Conservation (phyloP, 2,329 filamentous ascomycete genomes). For the Plectosphaerella plurivora region DNA sequence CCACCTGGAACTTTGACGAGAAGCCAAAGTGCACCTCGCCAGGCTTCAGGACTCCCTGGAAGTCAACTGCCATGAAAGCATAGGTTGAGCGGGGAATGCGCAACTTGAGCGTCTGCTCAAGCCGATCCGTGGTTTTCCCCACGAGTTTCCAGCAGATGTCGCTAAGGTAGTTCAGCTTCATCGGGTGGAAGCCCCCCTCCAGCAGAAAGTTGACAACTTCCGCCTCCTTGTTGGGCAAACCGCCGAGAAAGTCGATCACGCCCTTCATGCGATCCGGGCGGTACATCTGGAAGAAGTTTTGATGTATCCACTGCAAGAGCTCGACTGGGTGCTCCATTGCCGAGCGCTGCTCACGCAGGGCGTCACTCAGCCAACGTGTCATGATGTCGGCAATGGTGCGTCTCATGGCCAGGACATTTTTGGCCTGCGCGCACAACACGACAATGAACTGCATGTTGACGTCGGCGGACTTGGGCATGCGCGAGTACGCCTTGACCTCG, state of each 20-base stretch:
- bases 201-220: conserved; percentile 53
- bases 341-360: conserved; percentile 46
- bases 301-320: conserved; percentile 51
- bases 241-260: conserved; percentile 40
- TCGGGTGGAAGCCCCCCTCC: conserved; percentile 55
- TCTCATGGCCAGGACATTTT: conserved; percentile 38
- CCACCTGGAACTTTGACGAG: conserved; percentile 56
- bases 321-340: conserved; percentile 44
- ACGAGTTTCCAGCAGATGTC: conserved; percentile 43
- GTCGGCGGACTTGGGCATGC: conserved; percentile 42
- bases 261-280: conserved; percentile 31
- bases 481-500: conserved; percentile 52
- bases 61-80: conserved; percentile 66
- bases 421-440: conserved; percentile 58
- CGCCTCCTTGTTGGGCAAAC: conserved; percentile 42
- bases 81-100: conserved; percentile 57
- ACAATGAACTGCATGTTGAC: conserved; percentile 67
- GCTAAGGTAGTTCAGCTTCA: conserved; percentile 41
- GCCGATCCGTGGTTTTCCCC: conserved; percentile 43
- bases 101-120: conserved; percentile 56
- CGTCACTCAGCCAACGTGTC: conserved; percentile 39
- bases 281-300: conserved; percentile 22
- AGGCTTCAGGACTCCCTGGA: conserved; percentile 52
- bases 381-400: conserved; percentile 45
- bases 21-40: conserved; percentile 67